Conservation (phyloP, 441 rosid species). For the Dalechampia spathulata region DNA sequence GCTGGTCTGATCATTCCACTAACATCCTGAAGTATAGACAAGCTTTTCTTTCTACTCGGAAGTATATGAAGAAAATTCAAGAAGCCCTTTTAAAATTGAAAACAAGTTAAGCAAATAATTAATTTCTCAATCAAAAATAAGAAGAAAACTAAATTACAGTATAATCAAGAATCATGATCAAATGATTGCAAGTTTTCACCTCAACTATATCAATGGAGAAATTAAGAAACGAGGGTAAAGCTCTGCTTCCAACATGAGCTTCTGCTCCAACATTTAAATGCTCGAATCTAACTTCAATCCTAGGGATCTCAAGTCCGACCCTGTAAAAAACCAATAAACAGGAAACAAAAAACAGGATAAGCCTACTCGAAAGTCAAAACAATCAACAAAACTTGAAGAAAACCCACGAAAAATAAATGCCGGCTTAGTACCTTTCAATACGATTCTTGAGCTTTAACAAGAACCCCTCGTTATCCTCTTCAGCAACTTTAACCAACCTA, state of each 20-base stretch:
- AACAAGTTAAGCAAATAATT: not conserved
- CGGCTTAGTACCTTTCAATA: slow-evolving; percentile 36
- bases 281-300: slow-evolving; percentile 68
- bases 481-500: slow-evolving; percentile 32
- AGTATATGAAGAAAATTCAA: slow-evolving; percentile 39
- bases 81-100: slow-evolving; percentile 29
- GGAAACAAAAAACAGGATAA: too few relatives aligned
- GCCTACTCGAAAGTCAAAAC: too few relatives aligned
- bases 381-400: too few relatives aligned
- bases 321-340: slow-evolving; percentile 14
- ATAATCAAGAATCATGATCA: not conserved
- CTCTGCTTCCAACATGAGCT: slow-evolving; percentile 67
- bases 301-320: slow-evolving; percentile 57
- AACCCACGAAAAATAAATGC: too few relatives aligned
- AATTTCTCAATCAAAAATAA: not conserved
- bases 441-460: slow-evolving; percentile 46
- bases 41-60: slow-evolving; percentile 44
- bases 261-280: slow-evolving; percentile 51
- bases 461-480: slow-evolving; percentile 56
- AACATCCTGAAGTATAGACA: slow-evolving; percentile 58
- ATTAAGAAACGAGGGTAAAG: slow-evolving; percentile 49
- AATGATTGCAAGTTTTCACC: slow-evolving; percentile 18
- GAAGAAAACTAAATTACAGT: not conserved
- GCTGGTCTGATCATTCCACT: slow-evolving; percentile 69
- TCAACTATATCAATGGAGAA: slow-evolving; percentile 38